Evolutionary conservation across 176 grass and related monocot species (phyloP), one percentile per base, ranked within the genome.

Genomic region (Aegilops longissima): DNA sequence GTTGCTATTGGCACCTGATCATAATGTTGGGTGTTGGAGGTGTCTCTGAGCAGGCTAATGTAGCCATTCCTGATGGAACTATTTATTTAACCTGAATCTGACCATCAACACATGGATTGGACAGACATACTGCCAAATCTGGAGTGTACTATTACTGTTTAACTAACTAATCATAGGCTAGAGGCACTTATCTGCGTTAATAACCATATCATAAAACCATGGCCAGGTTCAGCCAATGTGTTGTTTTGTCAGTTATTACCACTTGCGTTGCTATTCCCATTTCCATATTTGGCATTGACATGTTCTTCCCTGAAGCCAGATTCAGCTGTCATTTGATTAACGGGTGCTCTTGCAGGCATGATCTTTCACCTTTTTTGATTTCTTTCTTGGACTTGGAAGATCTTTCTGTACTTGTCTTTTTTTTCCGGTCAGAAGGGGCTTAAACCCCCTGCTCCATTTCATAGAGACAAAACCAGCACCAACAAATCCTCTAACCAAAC

Each of bases 1-100:
- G 35, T 85, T 82, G 65, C 39, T 71, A 20, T 52, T 51, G 79
- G 51, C 47, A 82, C 30, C 79, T 71, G 36, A 77, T 62, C 10
- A 52, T 25, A 63, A 17, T 59, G 77, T 80, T 33, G 77, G 21
- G 35, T 45, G 12, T 54, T 11, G 49, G 49, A 84, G 42, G 68
- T 42, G 10, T 72, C 70, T 76, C 17, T 64, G 29, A 27, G 52
- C 66, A 90, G 62, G 70, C 63, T 70, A 82, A 70, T 90, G 76
- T 63, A 42, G 16, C 79, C 66, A 77, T 82, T 45, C 21, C 75
- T 73, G 9, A 51, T 72, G 49, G 49, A 4, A 73, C 36, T 24
- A 20, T 63, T 63, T 59, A 59, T 59, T 59, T 21, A 59, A 59
- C 56, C 56, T 59, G 56, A 59, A 59, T 21, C 56, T 59, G 20